phyloP scores from a whole-genome alignment of 257 asterid genomes.

The Cruciata laevipes region DNA sequence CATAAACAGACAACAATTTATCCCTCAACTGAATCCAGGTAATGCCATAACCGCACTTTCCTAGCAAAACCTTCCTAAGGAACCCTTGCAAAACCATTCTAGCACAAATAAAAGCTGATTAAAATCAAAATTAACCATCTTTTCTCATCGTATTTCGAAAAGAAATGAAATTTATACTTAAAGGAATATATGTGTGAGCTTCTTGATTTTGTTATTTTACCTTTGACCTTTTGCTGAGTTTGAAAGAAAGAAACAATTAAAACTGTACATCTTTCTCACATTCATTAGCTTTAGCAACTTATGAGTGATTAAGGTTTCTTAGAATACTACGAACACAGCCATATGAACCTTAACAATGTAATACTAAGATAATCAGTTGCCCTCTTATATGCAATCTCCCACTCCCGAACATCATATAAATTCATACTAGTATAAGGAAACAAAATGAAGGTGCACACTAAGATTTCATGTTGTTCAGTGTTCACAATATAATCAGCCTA shows the following conservation, averaged over 20 bases:
- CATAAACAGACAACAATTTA: slow-evolving; percentile 56
- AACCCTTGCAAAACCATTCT: slow-evolving; percentile 78
- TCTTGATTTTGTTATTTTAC: not conserved
- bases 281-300: not conserved
- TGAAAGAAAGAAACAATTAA: not conserved
- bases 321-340: not conserved
- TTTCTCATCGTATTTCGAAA: not conserved
- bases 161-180: not conserved
- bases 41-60: slow-evolving; percentile 56
- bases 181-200: not conserved
- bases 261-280: not conserved
- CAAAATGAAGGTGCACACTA: not conserved
- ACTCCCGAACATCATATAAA: not conserved
- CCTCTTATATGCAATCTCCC: not conserved
- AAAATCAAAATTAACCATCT: slow-evolving; percentile 11
- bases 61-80: slow-evolving; percentile 51
- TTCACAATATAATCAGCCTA: not conserved
- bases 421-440: too few species aligned
- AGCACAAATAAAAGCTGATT: slow-evolving; percentile 22
- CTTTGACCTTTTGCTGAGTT: not conserved
- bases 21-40: slow-evolving; percentile 43
- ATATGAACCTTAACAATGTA: not conserved
- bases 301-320: not conserved
- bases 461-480: not conserved
- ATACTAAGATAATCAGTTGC: not conserved